A percentile compares a stretch with the other conserved stretches of the same genome.
Conservation (phyloP, 2,329 filamentous ascomycete species). For the Huntiella moniliformis region DNA sequence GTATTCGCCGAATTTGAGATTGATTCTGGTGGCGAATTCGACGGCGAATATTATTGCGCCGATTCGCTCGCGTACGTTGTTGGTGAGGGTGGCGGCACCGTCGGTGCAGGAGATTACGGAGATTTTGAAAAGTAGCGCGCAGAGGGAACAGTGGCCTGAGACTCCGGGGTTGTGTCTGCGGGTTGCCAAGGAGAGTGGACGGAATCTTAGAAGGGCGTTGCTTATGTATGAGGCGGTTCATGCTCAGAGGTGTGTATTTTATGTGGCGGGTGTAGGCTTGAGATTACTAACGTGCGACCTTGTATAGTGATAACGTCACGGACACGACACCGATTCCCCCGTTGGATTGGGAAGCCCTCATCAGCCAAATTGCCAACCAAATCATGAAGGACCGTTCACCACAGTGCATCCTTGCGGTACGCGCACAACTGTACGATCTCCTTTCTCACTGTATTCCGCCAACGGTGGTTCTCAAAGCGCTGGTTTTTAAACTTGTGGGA, state of each 20-base stretch:
- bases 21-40: conserved; percentile 87
- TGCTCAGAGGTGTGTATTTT: conserved; percentile 68
- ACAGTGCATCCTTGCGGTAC: conserved; percentile 66
- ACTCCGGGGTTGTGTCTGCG: conserved; percentile 58
- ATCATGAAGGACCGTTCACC: conserved; percentile 91
- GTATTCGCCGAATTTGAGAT: conserved; percentile 81
- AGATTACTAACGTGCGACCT: not conserved
- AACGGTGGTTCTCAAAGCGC: conserved; percentile 80
- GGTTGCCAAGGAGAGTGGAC: conserved; percentile 76
- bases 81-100: conserved; percentile 82
- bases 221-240: conserved; percentile 96
- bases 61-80: conserved; percentile 75
- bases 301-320: conserved; percentile 62
- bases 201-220: conserved; percentile 75
- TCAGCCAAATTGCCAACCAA: conserved; percentile 75
- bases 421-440: conserved; percentile 90
- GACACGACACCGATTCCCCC: conserved; percentile 81
- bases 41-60: conserved; percentile 99
- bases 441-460: conserved; percentile 93
- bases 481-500: conserved; percentile 81
- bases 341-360: conserved; percentile 90
- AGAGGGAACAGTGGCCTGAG: conserved; percentile 68
- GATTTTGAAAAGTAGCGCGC: conserved; percentile 51
- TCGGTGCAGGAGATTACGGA: conserved; percentile 67
- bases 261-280: not conserved